Base-by-base conservation (phyloP, 2,329 filamentous ascomycete species). In the Leptographium galeiforme region DNA sequence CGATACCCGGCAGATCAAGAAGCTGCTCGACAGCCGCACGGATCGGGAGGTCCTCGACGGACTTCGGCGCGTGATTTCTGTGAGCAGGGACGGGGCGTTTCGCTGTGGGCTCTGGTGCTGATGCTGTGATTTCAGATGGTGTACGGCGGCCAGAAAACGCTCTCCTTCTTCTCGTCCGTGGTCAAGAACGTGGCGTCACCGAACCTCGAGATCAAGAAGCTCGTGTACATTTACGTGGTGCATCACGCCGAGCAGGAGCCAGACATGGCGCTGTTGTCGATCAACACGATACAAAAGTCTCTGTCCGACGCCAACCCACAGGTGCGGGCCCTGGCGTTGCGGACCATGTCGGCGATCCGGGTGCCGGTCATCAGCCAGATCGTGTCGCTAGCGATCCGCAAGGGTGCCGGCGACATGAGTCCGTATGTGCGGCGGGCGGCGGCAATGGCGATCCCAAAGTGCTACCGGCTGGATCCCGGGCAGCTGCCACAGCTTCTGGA, bases 221-320 rank as follows among this genome's bases (percentile, higher is more conserved):
- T 98, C 53, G 93, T 98, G 57, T 98, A 98, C 74, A 95, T 96
- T 66, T 98, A 96, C 70, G 82, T 98, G 57, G 85, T 97, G 56
- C 88, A 94, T 66, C 90, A 98, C 76, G 93, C 93, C 66, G 93
- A 97, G 67, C 82, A 89, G 58, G 93, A 97, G 64, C 93, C 91
- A 55, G 93, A 98, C 69, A 86, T 96, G 47, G 90, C 93, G 19
- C 78, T 98, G 40, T 78, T 98, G 46, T 95, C 90, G 55, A 96
- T 98, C 77, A 98, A 98, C 70, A 95, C 93, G 8, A 97, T 98
- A 61, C 93, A 98, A 66, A 97, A 96, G 70, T 95, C 91, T 11
- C 79, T 98, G 55, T 95, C 89, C 30, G 93, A 98, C 68, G 76
- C 84, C 55, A 96, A 90, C 66, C 88, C 93, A 1, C 87, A 95